phyloP scores from a whole-genome alignment of 1,284 basidiomycete genomes.

The Inonotus obliquus region DNA sequence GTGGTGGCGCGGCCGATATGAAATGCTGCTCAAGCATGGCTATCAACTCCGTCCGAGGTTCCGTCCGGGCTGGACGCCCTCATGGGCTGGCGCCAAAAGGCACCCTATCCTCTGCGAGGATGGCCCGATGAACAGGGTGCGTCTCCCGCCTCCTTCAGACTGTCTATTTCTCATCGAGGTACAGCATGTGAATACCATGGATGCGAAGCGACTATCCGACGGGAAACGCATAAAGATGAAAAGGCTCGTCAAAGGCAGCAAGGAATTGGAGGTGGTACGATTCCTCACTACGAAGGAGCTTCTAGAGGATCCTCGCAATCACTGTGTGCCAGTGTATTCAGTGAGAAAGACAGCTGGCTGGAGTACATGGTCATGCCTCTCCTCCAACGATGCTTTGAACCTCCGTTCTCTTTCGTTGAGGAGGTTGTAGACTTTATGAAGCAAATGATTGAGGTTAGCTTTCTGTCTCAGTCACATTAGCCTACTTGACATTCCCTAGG shows the following conservation, averaged over 20 bases:
- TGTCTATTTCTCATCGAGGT: background rate
- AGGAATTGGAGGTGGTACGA: background rate
- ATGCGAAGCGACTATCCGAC: background rate
- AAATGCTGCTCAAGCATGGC: constrained; percentile 20
- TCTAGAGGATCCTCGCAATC: constrained; percentile 9
- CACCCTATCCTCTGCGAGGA: constrained; percentile 21
- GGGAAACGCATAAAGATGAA: constrained; percentile 1
- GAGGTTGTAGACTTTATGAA: constrained; percentile 31
- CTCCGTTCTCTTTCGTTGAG: constrained; percentile 28
- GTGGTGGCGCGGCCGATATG: constrained; percentile 24
- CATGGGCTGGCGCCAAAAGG: constrained; percentile 22
- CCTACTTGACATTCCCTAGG: background rate
- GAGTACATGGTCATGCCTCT: constrained; percentile 32
- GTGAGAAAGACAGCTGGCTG: background rate
- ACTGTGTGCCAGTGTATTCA: constrained; percentile 5
- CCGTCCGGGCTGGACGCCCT: constrained; percentile 25
- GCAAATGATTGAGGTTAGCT: constrained; percentile 24
- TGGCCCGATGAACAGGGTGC: constrained; percentile 23
- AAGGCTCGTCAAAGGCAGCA: too few relatives aligned
- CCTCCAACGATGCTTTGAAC: constrained; percentile 24
- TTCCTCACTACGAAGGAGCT: too few relatives aligned
- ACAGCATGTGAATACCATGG: background rate
- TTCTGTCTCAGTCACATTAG: background rate
- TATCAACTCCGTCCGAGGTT: constrained; percentile 27
- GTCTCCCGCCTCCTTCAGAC: too few relatives aligned